Evolutionary conservation across 2,329 filamentous ascomycete genomes (phyloP).

Genomic region (Pestalotiopsis fici): DNA sequence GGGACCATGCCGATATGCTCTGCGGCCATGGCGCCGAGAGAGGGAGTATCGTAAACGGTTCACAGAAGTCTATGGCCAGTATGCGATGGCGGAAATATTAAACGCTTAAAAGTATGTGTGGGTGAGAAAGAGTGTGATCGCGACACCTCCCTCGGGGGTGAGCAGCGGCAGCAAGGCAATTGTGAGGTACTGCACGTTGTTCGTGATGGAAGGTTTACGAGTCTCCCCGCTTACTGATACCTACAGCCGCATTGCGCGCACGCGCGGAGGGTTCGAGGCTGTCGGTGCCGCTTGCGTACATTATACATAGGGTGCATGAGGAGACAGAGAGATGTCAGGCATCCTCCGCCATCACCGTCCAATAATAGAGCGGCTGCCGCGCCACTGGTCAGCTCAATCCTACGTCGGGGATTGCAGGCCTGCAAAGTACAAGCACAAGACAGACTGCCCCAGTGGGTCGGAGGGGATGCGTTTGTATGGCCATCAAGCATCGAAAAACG

Average conservation of each 20-base stretch:
- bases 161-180: not conserved
- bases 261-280: conserved; percentile 1
- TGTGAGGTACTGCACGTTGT: not conserved
- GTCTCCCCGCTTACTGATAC: conserved; percentile 4
- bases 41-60: not conserved
- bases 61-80: not conserved
- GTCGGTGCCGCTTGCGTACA: not conserved
- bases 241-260: conserved; percentile 1
- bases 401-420: conserved; percentile 3
- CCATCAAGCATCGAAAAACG: not conserved
- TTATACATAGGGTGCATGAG: not conserved
- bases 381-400: conserved; percentile 8
- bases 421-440: not conserved
- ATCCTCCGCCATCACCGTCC: not conserved
- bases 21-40: not conserved
- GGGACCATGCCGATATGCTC: conserved; percentile 3
- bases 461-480: not conserved
- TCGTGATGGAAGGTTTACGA: not conserved
- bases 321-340: conserved; percentile 2
- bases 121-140: not conserved
- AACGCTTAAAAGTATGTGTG: not conserved
- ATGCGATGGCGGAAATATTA: not conserved
- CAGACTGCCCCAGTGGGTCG: not conserved
- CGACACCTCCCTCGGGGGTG: not conserved
- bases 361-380: not conserved